Conservation (phyloP, 805 yeast genomes). For the Grigorovia transvaalensis region DNA sequence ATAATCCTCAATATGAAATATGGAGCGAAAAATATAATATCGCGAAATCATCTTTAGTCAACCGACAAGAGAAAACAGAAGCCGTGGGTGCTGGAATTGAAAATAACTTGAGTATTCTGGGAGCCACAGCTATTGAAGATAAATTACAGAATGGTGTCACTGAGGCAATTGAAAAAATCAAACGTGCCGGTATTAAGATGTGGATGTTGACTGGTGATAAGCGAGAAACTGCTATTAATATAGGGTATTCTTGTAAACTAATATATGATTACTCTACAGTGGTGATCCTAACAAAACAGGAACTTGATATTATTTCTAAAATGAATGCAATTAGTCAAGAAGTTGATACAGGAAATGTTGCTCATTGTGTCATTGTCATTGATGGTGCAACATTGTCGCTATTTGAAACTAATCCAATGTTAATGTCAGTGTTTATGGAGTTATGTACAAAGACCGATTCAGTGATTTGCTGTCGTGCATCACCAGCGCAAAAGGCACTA, state of each 20-base stretch:
- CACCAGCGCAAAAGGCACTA: constrained; percentile 91
- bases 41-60: constrained; percentile 66
- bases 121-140: constrained; percentile 97
- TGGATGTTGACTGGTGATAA: constrained; percentile 99
- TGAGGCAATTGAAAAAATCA: constrained; percentile 80
- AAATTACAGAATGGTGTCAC: constrained; percentile 96
- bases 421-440: constrained; percentile 70
- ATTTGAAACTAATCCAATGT: constrained; percentile 62
- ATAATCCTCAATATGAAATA: constrained; percentile 41
- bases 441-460: constrained; percentile 82
- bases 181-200: constrained; percentile 86
- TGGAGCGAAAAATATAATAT: constrained; percentile 63
- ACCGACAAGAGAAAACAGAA: constrained; percentile 60
- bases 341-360: constrained; percentile 61
- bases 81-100: constrained; percentile 67
- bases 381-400: constrained; percentile 81
- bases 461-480: constrained; percentile 90
- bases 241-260: constrained; percentile 88
- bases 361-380: constrained; percentile 88
- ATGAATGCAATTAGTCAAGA: constrained; percentile 71
- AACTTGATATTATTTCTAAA: constrained; percentile 52
- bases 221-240: constrained; percentile 93
- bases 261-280: constrained; percentile 90
- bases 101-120: constrained; percentile 53
- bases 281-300: constrained; percentile 47